These are phyloP conservation scores for Cutaneotrichosporon sp. DNA, from an alignment of 1,284 basidiomycete genomes.

Conservation along the genomic window DNA sequence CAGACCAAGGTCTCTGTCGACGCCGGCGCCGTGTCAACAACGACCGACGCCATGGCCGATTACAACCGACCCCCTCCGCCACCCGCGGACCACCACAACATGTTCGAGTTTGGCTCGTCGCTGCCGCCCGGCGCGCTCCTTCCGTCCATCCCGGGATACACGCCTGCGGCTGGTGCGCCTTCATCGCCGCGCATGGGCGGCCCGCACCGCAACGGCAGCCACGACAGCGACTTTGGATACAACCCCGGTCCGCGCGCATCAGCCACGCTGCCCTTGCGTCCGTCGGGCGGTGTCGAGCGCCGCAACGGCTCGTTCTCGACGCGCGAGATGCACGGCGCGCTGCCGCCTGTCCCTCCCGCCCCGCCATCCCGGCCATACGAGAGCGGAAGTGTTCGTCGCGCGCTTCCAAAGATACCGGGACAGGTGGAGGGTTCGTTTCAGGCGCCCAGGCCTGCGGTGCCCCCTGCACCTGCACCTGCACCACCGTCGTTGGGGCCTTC, in stretches of 20 bases:
- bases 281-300: too few relatives aligned
- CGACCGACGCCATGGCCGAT: constrained; percentile 3
- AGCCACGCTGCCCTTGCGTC: not conserved
- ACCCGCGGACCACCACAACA: not conserved
- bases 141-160: not conserved
- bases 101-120: constrained; percentile 15
- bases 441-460: not conserved
- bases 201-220: not conserved
- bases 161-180: not conserved
- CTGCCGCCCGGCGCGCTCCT: constrained; percentile 16
- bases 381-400: not conserved
- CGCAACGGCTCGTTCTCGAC: not conserved
- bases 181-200: not conserved
- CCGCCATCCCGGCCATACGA: not conserved
- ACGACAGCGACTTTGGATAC: constrained; percentile 2
- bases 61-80: not conserved
- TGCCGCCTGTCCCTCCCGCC: not conserved
- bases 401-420: not conserved
- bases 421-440: not conserved
- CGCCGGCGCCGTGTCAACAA: not conserved
- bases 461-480: not conserved
- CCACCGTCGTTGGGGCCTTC: not conserved
- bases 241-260: not conserved
- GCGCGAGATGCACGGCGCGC: not conserved
- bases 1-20: too few relatives aligned